Conservation (phyloP, 2,329 filamentous ascomycete species). For the Cercospora zeae-maydis region DNA sequence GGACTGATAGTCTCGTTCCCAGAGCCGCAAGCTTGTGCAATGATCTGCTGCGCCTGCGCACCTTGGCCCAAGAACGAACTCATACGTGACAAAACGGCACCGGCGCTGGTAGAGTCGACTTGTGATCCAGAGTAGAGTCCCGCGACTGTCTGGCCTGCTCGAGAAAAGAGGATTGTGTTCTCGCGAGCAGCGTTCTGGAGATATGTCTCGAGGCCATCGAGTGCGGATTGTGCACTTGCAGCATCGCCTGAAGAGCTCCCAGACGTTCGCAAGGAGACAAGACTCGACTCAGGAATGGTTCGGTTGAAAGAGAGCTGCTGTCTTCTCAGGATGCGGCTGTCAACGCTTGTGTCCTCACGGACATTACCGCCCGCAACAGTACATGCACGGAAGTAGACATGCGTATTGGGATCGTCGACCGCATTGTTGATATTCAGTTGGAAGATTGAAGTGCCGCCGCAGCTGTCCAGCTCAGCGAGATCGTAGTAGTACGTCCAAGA, state of each 20-base stretch:
- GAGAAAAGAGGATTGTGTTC: background rate
- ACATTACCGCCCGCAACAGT: conserved; percentile 10
- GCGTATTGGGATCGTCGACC: conserved; percentile 6
- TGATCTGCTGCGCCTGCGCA: background rate
- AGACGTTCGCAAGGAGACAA: background rate
- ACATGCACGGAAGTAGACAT: conserved; percentile 12
- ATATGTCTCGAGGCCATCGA: background rate
- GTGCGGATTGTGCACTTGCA: background rate
- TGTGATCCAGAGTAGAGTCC: background rate
- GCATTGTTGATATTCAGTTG: conserved; percentile 15
- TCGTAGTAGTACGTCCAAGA: conserved; percentile 10
- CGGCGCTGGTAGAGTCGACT: background rate
- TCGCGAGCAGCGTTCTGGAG: background rate
- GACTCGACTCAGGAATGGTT: conserved; percentile 1
- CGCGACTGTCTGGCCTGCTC: background rate
- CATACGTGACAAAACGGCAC: background rate
- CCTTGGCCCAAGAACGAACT: background rate
- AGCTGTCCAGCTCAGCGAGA: conserved; percentile 8
- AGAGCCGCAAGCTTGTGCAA: conserved; percentile 9
- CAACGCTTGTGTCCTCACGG: background rate
- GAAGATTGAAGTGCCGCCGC: conserved; percentile 9
- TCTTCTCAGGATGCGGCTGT: background rate
- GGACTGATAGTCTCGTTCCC: conserved; percentile 6
- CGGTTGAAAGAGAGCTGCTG: background rate
- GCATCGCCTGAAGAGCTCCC: background rate